Evolutionary conservation across 345 rosid species (phyloP), one percentile per base, ranked within the genome.

Genomic region (Physaria fendleri): DNA sequence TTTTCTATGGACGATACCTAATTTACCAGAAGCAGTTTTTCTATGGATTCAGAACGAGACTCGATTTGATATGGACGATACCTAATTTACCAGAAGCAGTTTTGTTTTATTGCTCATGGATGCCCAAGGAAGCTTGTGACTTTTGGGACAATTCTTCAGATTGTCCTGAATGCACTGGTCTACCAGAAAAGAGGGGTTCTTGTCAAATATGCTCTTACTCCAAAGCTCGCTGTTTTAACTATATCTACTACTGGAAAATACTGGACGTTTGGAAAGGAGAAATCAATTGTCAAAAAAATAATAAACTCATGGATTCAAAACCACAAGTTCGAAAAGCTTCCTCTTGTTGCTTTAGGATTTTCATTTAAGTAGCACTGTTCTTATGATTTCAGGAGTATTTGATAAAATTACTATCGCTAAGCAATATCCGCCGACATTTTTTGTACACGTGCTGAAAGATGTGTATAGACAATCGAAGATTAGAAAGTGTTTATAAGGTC

Each of bases 401-500:
- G 84, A 81, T 67, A 68, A 21, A 23, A 81, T 93, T 64, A 81
- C 79, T 39, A 66, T 87, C 24, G 50, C n/a, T 2, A 76, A 66
- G 42, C 59, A 69, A 14, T 93, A 93, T 64, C 97, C 97, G 0
- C 84, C 95, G 4, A 85, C 94, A 6, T 85, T 93, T 25, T 93
- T 89, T 30, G 92, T 93, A 41, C 97, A 93, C 65, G 83, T 93
- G 99, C 92, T 97, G 5, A 83, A 85, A 79, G 96, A 87, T 65
- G 54, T 65, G 28, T 15, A 28, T 0, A 83, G 95, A 64, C 85
- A 77, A 65, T 85, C 59, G 8, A 89, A 77, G 80, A 83, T 89
- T 56, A 70, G 75, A 57, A 80, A 79, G 62, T 79, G 69, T 44
- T 39, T 83, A 27, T 72, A 75, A 58, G 67, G 68, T 62, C 44